Evolutionary conservation across 2,329 filamentous ascomycete species (phyloP).

Genomic region (Penicillium verrucosum): DNA sequence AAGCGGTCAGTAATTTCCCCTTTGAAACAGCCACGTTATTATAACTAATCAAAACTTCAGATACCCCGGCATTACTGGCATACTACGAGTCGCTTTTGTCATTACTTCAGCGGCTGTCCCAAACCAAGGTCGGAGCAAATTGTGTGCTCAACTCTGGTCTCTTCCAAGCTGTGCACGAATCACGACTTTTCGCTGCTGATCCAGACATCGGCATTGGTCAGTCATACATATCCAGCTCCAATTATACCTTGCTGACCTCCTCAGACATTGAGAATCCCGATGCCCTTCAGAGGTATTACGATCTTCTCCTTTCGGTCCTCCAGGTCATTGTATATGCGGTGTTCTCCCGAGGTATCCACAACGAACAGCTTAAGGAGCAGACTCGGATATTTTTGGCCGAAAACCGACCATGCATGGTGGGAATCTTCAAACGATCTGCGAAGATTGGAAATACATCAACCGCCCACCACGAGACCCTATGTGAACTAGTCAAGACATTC

Average conservation of each 20-base stretch:
- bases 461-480: slow-evolving; percentile 60
- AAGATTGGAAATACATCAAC: slow-evolving; percentile 61
- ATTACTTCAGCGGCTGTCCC: slow-evolving; percentile 77
- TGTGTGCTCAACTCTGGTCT: slow-evolving; percentile 86
- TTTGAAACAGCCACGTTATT: background rate
- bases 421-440: slow-evolving; percentile 84
- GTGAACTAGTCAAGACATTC: slow-evolving; percentile 79
- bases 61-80: slow-evolving; percentile 54
- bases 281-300: slow-evolving; percentile 77
- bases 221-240: slow-evolving; percentile 16
- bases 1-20: slow-evolving; percentile 51
- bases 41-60: slow-evolving; percentile 32
- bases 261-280: slow-evolving; percentile 63
- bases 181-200: slow-evolving; percentile 82
- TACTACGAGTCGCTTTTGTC: slow-evolving; percentile 73
- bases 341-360: slow-evolving; percentile 76
- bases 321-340: slow-evolving; percentile 80
- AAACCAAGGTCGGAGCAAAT: slow-evolving; percentile 78
- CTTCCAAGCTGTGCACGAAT: slow-evolving; percentile 75
- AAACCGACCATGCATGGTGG: slow-evolving; percentile 78
- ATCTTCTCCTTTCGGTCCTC: slow-evolving; percentile 73
- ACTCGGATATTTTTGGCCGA: slow-evolving; percentile 76
- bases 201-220: slow-evolving; percentile 80
- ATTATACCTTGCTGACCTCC: slow-evolving; percentile 15
- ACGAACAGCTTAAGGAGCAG: slow-evolving; percentile 67